These are phyloP conservation scores for Prunus fruticosa DNA, from an alignment of 306 rosid genomes.

Conservation along the genomic window DNA sequence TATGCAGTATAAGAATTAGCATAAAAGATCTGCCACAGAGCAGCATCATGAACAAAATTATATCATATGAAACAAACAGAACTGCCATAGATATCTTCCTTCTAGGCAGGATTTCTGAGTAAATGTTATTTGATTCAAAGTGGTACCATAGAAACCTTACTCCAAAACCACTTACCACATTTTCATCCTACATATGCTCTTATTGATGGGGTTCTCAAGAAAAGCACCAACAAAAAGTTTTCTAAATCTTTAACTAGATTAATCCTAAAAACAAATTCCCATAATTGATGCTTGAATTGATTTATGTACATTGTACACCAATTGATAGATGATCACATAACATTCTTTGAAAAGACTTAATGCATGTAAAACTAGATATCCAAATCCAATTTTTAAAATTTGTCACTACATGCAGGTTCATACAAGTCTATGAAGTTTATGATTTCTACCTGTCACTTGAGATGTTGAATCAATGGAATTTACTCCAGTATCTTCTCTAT, in stretches of 20 bases:
- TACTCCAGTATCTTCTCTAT: slow-evolving; percentile 17
- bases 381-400: background rate
- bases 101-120: background rate
- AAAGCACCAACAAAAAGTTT: background rate
- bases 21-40: background rate
- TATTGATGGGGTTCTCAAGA: background rate
- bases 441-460: slow-evolving; percentile 22
- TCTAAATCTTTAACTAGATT: background rate
- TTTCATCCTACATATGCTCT: background rate
- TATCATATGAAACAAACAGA: background rate
- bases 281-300: background rate
- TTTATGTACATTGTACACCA: background rate
- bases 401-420: background rate
- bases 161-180: background rate
- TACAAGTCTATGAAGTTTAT: background rate
- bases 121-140: background rate
- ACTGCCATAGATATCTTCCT: background rate
- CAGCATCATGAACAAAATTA: background rate
- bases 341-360: background rate
- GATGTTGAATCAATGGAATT: slow-evolving; percentile 27
- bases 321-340: background rate
- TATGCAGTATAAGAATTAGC: background rate
- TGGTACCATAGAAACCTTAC: background rate
- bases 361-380: background rate
- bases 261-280: background rate